Evolutionary conservation across 2,329 filamentous ascomycete genomes (phyloP).

Genomic region (Didymella pomorum): DNA sequence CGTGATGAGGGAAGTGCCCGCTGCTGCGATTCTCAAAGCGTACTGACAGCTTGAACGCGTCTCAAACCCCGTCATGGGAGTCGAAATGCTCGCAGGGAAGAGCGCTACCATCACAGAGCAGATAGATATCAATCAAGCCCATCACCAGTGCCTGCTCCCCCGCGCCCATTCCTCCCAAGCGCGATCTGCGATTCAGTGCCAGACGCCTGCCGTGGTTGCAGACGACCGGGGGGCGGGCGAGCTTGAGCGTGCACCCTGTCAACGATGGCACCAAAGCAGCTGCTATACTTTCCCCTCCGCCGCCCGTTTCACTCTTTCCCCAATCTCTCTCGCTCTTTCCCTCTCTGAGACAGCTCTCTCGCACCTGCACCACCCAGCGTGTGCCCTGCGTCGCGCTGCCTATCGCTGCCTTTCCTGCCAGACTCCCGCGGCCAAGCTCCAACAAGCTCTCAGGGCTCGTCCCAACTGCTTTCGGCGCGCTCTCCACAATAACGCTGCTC

Average conservation of each 20-base stretch:
- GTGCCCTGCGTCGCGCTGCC: slow-evolving; percentile 32
- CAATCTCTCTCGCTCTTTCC: slow-evolving; percentile 53
- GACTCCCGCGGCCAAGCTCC: slow-evolving; percentile 32
- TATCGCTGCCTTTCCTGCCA: slow-evolving; percentile 28
- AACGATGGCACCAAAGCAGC: slow-evolving; percentile 24
- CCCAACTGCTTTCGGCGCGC: slow-evolving; percentile 12
- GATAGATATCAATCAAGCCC: background rate
- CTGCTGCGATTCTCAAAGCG: slow-evolving; percentile 25
- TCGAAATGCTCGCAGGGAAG: background rate
- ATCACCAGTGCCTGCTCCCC: background rate
- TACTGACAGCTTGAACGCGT: slow-evolving; percentile 24
- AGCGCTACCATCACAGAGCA: background rate
- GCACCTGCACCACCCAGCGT: slow-evolving; percentile 41
- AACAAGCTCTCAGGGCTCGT: slow-evolving; percentile 26
- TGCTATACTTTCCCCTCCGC: slow-evolving; percentile 45
- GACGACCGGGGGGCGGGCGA: slow-evolving; percentile 18
- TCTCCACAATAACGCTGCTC: slow-evolving; percentile 15
- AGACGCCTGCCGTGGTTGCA: slow-evolving; percentile 24
- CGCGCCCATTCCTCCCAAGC: slow-evolving; percentile 11
- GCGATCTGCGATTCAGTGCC: slow-evolving; percentile 22
- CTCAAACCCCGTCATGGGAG: slow-evolving; percentile 8
- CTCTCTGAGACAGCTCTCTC: slow-evolving; percentile 51
- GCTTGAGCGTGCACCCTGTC: slow-evolving; percentile 21
- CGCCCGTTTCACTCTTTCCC: slow-evolving; percentile 51
- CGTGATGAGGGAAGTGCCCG: slow-evolving; percentile 24